phyloP scores from a whole-genome alignment of 352 stramenopile species.

The Peronospora belbahrii region DNA sequence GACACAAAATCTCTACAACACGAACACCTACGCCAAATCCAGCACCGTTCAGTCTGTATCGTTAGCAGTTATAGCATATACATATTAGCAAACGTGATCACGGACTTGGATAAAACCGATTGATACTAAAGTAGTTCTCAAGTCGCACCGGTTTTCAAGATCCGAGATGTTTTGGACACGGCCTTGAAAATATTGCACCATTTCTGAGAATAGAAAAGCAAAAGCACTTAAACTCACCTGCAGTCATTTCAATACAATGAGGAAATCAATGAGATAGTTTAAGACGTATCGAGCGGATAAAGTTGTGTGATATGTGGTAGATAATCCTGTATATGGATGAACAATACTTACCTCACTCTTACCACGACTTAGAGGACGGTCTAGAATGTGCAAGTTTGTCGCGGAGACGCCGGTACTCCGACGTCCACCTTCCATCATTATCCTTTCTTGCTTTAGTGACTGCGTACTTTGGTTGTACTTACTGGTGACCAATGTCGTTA shows the following conservation, averaged over 20 bases:
- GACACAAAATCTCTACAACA: constrained; percentile 90
- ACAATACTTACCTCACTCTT: constrained; percentile 51
- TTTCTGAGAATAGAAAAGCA: constrained; percentile 95
- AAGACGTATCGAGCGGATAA: too few relatives aligned
- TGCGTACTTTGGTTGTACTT: not conserved
- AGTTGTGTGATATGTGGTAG: too few relatives aligned
- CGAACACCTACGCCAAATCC: constrained; percentile 94
- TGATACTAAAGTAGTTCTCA: not conserved
- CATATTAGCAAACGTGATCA: not conserved
- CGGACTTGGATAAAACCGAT: not conserved
- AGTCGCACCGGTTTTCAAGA: constrained; percentile 82
- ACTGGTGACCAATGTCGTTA: too few relatives aligned
- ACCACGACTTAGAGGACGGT: constrained; percentile 65
- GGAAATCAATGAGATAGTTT: not conserved
- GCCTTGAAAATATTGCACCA: constrained; percentile 97
- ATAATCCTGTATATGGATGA: not conserved
- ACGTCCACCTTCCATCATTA: constrained; percentile 44
- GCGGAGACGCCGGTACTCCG: constrained; percentile 41
- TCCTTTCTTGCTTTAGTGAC: not conserved
- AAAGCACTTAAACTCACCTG: constrained; percentile 92
- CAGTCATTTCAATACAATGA: not conserved
- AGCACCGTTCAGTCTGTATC: constrained; percentile 83
- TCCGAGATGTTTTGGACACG: constrained; percentile 93
- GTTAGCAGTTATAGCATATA: not conserved
- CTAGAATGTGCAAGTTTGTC: constrained; percentile 64